Percentiles rank a stretch among this genome's conserved stretches.
phyloP scores from a whole-genome alignment of 2,329 filamentous ascomycete genomes.

The Hymenoscyphus occultus region DNA sequence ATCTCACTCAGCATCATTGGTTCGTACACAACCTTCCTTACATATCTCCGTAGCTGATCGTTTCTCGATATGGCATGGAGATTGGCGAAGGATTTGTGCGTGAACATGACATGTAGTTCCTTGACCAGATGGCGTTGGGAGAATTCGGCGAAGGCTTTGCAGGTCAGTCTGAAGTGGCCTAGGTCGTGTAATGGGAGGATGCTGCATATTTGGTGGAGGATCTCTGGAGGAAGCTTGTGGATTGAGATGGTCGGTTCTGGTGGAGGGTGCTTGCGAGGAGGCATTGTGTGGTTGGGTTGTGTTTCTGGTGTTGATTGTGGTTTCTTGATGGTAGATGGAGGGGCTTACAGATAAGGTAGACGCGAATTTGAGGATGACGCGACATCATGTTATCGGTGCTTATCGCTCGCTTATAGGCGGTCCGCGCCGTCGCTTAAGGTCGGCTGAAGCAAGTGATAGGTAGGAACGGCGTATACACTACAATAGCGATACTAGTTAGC shows the following conservation, averaged over 20 bases:
- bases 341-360: background rate
- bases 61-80: background rate
- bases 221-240: background rate
- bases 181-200: background rate
- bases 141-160: background rate
- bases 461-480: too few species aligned
- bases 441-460: too few species aligned
- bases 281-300: background rate
- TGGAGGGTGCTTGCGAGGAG: background rate
- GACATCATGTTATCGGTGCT: background rate
- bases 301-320: background rate
- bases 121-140: background rate
- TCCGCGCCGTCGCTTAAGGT: too few species aligned
- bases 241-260: background rate
- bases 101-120: slow-evolving; percentile 1
- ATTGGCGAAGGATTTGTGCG: background rate
- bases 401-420: too few species aligned
- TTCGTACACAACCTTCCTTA: background rate
- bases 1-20: background rate
- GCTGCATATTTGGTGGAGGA: background rate
- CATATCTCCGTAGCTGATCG: background rate
- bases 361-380: background rate
- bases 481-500: too few species aligned
- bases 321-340: background rate
- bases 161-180: background rate